phyloP scores from a whole-genome alignment of 306 rosid genomes.

The Cicer pinnatifidum region DNA sequence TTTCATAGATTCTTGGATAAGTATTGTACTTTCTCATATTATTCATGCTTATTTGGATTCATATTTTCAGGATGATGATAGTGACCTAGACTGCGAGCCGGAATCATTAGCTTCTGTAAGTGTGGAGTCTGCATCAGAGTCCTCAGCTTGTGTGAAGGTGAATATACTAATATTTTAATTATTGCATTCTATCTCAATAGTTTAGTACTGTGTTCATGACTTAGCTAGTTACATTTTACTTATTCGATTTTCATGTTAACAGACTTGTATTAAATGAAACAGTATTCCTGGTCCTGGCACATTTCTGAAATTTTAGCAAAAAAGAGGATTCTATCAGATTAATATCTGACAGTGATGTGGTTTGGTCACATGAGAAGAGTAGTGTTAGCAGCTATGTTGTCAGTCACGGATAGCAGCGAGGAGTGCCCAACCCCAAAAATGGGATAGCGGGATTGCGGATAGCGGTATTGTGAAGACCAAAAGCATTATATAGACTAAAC shows the following conservation, averaged over 20 bases:
- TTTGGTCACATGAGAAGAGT: conserved; percentile 35
- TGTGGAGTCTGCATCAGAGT: conserved; percentile 66
- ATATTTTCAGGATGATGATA: conserved; percentile 80
- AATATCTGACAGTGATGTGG: conserved; percentile 19
- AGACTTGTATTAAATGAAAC: conserved; percentile 39
- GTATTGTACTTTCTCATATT: conserved; percentile 5
- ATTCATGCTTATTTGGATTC: conserved; percentile 39
- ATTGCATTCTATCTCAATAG: not conserved
- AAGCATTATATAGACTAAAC: no score
- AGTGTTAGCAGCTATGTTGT: no score
- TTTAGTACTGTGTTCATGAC: conserved; percentile 15
- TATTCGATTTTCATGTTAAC: conserved; percentile 30
- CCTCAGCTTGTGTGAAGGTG: conserved; percentile 90
- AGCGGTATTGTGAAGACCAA: no score
- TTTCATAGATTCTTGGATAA: conserved; percentile 25
- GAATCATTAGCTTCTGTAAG: conserved; percentile 64
- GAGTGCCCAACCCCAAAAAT: no score
- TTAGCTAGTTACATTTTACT: conserved; percentile 29
- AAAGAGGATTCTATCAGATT: conserved; percentile 10
- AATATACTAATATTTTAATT: conserved; percentile 22
- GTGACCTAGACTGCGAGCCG: conserved; percentile 80
- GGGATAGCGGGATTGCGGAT: no score
- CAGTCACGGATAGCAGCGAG: no score
- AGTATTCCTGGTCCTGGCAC: not conserved
- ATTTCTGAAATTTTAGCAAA: conserved; percentile 24